Percentiles rank a stretch among this genome's conserved stretches.
phyloP scores from a whole-genome alignment of 2,329 filamentous ascomycete species.

The Gnomoniopsis sp. region DNA sequence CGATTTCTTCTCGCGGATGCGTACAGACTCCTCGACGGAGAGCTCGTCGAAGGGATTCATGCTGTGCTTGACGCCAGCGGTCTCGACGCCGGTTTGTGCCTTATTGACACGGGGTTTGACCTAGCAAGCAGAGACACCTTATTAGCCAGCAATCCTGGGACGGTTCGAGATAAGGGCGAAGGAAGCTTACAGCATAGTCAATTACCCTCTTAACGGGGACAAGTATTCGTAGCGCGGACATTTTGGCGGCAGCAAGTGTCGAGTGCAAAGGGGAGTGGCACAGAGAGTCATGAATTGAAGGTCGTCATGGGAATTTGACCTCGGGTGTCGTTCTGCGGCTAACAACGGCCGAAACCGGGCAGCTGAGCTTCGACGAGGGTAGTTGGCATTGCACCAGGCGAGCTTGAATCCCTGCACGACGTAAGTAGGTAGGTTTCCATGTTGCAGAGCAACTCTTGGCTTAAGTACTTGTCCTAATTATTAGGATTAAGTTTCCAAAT shows the following conservation, averaged over 20 bases:
- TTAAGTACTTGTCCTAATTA: too few relatives aligned
- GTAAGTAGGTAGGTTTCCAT: too few relatives aligned
- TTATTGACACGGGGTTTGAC: conserved; percentile 70
- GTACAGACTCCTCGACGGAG: conserved; percentile 92
- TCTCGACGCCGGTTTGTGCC: conserved; percentile 83
- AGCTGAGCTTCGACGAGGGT: not conserved
- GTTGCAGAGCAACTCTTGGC: conserved; percentile 4
- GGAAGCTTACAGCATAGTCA: conserved; percentile 70
- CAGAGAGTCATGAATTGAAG: conserved; percentile 9
- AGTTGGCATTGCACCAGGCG: not conserved
- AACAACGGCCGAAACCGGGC: conserved; percentile 22
- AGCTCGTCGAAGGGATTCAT: conserved; percentile 99
- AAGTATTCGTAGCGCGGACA: conserved; percentile 69
- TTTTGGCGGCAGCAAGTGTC: conserved; percentile 30
- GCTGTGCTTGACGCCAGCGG: conserved; percentile 88
- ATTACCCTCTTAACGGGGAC: conserved; percentile 82
- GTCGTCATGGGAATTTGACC: conserved; percentile 1
- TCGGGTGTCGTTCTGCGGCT: conserved; percentile 31
- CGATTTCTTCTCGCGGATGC: conserved; percentile 82
- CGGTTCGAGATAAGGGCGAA: not conserved
- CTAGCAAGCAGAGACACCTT: conserved; percentile 32
- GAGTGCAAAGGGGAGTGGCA: conserved; percentile 21
- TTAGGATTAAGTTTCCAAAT: not conserved
- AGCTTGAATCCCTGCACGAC: not conserved
- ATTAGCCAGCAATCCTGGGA: not conserved